Evolutionary conservation across 208 protist genomes (phyloP), one percentile per base, ranked within the genome.

Genomic region (Balamuthia mandrillaris): DNA sequence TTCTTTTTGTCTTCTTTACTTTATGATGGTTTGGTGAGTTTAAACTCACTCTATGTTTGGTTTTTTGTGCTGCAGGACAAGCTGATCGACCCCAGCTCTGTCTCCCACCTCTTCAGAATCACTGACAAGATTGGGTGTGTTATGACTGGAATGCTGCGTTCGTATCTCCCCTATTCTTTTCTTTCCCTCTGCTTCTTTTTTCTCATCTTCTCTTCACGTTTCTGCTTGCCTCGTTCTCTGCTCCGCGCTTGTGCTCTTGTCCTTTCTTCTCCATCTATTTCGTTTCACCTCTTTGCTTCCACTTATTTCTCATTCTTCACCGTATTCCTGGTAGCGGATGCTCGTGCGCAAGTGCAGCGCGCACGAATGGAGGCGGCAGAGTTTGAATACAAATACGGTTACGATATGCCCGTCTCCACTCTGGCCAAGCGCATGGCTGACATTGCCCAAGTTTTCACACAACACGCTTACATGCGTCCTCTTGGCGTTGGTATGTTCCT

Each of bases 361-460:
- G 96, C 96, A 4, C 91, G 98, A n/a, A 89, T 98, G 77, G 95
- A 98, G 87, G 96, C 97, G 12, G 95, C 97, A 12, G 88, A 97
- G 31, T 99, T 98, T 90, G 94, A 97, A 87, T 97, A 97, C 90
- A 92, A 96, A 70, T 96, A 95, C 88, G 97, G 97, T 41, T 94
- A 98, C 60, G 93, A 97, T 39, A 98, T 99, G 27, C 97, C 97
- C n/a, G 90, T 97, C 52, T 93, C 93, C 79, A 91, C 96, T 31
- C 82, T 99, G 16, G 98, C 98, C 37, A 98, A 98, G 91, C 94
- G 96, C 12, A 90, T 99, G 63, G 97, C 96, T 10, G 97, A 99
- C 90, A 91, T 96, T 85, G 94, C 95, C 27, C 98, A 88, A 93
- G 91, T 99, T 60, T 97, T 96, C 86, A 99, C 98, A 16, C 98